Conservation (phyloP, 306 rosid species). For the Sophora flavescens region DNA sequence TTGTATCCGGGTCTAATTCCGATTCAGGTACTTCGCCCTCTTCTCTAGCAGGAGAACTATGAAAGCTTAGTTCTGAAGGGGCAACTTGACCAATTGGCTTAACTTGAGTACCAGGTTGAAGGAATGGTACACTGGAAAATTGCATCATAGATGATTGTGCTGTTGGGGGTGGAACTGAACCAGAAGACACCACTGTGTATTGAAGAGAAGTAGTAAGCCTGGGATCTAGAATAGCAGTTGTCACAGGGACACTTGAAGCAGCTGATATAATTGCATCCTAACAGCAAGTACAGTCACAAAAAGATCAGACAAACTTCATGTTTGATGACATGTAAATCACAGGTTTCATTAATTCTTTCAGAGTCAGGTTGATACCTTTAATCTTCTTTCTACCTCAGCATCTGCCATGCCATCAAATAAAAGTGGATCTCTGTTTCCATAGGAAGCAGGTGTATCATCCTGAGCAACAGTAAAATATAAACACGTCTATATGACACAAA, state of each 20-base stretch:
- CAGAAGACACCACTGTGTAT: slow-evolving; percentile 66
- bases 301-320: slow-evolving; percentile 25
- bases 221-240: slow-evolving; percentile 66
- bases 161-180: slow-evolving; percentile 62
- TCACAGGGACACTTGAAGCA: slow-evolving; percentile 58
- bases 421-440: slow-evolving; percentile 81
- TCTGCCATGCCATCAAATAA: slow-evolving; percentile 90
- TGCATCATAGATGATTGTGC: slow-evolving; percentile 62
- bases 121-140: slow-evolving; percentile 63
- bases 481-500: slow-evolving; percentile 4
- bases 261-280: slow-evolving; percentile 73
- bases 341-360: slow-evolving; percentile 31
- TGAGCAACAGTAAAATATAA: slow-evolving; percentile 46
- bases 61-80: slow-evolving; percentile 76
- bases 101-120: slow-evolving; percentile 60
- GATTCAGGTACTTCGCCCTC: slow-evolving; percentile 99
- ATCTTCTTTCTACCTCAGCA: slow-evolving; percentile 83
- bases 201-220: slow-evolving; percentile 64
- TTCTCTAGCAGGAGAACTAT: slow-evolving; percentile 95
- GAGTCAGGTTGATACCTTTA: slow-evolving; percentile 70
- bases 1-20: slow-evolving; percentile 96
- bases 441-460: slow-evolving; percentile 82
- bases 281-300: slow-evolving; percentile 29
- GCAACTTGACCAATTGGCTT: slow-evolving; percentile 70
- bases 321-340: slow-evolving; percentile 12